Evolutionary conservation across 2,329 filamentous ascomycete genomes (phyloP).

Genomic region (Knufia fluminis): DNA sequence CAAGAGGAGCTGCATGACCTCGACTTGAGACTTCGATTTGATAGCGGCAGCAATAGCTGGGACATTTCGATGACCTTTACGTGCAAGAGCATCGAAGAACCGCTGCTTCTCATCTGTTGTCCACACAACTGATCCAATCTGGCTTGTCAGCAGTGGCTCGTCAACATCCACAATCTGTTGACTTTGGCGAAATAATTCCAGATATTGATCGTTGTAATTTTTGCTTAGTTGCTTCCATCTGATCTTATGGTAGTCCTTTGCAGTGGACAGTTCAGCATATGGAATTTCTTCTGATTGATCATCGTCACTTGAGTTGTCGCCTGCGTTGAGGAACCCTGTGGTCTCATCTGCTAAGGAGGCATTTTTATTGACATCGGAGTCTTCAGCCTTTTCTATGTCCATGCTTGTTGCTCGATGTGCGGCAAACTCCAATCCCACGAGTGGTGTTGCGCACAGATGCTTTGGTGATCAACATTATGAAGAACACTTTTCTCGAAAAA

Average conservation of each 20-base stretch:
- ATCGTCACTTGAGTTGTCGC: neutral
- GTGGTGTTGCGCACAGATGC: too few relatives aligned
- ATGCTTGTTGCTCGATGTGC: neutral
- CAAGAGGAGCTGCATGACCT: slow-evolving; percentile 61
- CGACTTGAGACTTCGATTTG: slow-evolving; percentile 61
- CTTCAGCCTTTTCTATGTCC: neutral
- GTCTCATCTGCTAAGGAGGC: too few relatives aligned
- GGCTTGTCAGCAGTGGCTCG: slow-evolving; percentile 35
- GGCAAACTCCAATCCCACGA: too few relatives aligned
- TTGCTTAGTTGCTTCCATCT: slow-evolving; percentile 19
- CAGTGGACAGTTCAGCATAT: neutral
- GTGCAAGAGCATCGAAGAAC: slow-evolving; percentile 58
- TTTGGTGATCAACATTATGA: too few relatives aligned
- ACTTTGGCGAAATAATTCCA: slow-evolving; percentile 45
- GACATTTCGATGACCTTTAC: slow-evolving; percentile 55
- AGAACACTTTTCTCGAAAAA: too few relatives aligned
- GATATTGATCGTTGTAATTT: slow-evolving; percentile 43
- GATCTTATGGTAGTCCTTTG: slow-evolving; percentile 1
- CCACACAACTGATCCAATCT: slow-evolving; percentile 65
- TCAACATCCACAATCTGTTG: slow-evolving; percentile 35
- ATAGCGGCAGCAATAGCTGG: slow-evolving; percentile 54
- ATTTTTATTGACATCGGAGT: neutral
- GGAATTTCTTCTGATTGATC: neutral
- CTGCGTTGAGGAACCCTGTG: neutral
- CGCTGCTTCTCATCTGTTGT: slow-evolving; percentile 57